A percentile compares a stretch with the other conserved stretches of the same genome.
Conservation (phyloP, 2,329 filamentous ascomycete genomes). For the Cladosporium sp. region DNA sequence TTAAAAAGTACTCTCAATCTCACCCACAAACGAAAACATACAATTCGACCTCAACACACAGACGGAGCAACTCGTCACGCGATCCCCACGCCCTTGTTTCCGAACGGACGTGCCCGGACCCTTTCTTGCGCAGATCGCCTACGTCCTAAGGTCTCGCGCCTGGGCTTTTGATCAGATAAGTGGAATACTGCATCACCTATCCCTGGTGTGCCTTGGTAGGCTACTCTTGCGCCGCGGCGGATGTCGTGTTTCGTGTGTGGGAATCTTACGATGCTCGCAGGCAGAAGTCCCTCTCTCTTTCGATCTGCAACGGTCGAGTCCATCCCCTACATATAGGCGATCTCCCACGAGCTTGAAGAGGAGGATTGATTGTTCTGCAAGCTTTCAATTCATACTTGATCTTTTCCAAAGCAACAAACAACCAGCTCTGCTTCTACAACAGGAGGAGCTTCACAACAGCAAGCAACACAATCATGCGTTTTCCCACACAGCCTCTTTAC, state of each 20-base stretch:
- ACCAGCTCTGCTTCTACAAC: background rate
- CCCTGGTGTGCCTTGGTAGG: slow-evolving; percentile 12
- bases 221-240: slow-evolving; percentile 2
- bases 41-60: background rate
- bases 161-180: slow-evolving; percentile 11
- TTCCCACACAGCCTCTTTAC: slow-evolving; percentile 32
- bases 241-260: background rate
- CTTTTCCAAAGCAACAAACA: background rate
- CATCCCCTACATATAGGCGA: slow-evolving; percentile 8
- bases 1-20: background rate
- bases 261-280: slow-evolving; percentile 13
- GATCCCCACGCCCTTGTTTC: background rate
- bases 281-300: too few relatives aligned
- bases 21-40: background rate
- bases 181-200: slow-evolving; percentile 4
- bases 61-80: background rate
- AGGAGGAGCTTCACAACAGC: background rate
- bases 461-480: slow-evolving; percentile 49
- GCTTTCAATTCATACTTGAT: background rate
- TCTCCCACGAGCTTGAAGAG: background rate
- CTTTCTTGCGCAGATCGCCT: slow-evolving; percentile 12
- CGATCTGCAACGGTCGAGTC: too few relatives aligned
- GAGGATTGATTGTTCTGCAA: too few relatives aligned
- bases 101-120: slow-evolving; percentile 4
- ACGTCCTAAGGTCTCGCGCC: slow-evolving; percentile 1